Evolutionary conservation across 257 asterid species (phyloP).

Genomic region (Nicotiana knightiana): DNA sequence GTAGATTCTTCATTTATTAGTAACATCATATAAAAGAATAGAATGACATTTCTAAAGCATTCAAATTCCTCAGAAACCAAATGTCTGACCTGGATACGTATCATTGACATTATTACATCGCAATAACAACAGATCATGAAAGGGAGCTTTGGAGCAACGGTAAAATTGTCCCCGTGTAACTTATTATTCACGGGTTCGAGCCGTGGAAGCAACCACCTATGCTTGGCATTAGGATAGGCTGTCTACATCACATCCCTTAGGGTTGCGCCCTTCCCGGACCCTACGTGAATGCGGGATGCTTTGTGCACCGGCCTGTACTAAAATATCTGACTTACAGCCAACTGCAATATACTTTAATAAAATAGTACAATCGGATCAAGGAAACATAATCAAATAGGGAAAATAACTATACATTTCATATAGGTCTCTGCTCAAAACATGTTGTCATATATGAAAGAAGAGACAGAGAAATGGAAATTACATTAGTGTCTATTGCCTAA

Average conservation of each 20-base stretch:
- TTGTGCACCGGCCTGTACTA: too few relatives aligned
- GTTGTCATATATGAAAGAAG: background rate
- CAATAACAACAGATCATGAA: background rate
- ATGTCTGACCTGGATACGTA: background rate
- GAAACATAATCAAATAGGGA: background rate
- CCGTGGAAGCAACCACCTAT: too few relatives aligned
- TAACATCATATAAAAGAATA: background rate
- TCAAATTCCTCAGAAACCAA: background rate
- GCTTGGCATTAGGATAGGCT: too few relatives aligned
- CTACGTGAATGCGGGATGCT: too few relatives aligned
- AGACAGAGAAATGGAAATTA: background rate
- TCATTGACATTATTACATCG: background rate
- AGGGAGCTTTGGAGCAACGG: too few relatives aligned
- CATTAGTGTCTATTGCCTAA: too few relatives aligned
- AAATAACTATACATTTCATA: background rate
- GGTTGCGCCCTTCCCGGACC: too few relatives aligned
- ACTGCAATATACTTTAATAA: background rate
- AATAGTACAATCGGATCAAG: background rate
- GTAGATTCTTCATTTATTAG: background rate
- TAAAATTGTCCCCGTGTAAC: too few relatives aligned
- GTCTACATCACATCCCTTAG: too few relatives aligned
- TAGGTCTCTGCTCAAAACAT: background rate
- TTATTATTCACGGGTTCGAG: too few relatives aligned
- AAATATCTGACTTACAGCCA: background rate
- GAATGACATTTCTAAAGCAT: background rate